Base-by-base conservation (phyloP, 2,329 filamentous ascomycete genomes). In the Epichloe festucae region DNA sequence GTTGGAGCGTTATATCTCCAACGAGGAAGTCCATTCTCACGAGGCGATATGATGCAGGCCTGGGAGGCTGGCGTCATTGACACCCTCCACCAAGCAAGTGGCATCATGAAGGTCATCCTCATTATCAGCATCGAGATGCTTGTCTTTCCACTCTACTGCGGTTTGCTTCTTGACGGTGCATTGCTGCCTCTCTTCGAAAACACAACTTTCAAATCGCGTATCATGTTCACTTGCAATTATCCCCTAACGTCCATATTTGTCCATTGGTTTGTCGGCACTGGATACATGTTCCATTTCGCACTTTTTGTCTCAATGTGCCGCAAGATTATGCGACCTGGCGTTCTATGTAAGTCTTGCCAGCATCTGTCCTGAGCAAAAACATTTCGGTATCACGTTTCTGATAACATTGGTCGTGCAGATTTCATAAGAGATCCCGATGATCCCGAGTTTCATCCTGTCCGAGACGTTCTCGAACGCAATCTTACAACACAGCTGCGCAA, bases 111-210 rank as follows among this genome's bases (percentile, higher is more conserved):
- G 67, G 93, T 98, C 21, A 95, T 98, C 48, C 72, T 97, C 54
- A 97, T 98, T 61, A 98, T 98, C 58, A 93, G 90, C 57, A 98
- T 98, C 60, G 93, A 98, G 70, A 98, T 98, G 93, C 82, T 98
- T 38, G 82, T 90, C 6, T 98, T 98, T 63, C 93, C 93, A 0
- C 75, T 98, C 1, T 98, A 98, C 66, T 98, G 93, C 62, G 93
- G 93, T 5, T 75, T 95, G 38, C 77, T 98, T 2, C 81, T 98
- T 36, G 93, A 98, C 64, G 69, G 88, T 45, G 93, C 93, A 5
- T 74, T 97, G 48, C 75, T 98, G 15, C 93, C 93, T 0, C 76
- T 98, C 0, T 98, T 98, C 63, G 85, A 89, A 56, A 76, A 83
- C 55, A 84, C 89, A 0, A 90, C 86, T 0, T 68, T 96, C 49